phyloP scores from a whole-genome alignment of 1,139 yeast genomes.

The Magnusiomyces paraingens region DNA sequence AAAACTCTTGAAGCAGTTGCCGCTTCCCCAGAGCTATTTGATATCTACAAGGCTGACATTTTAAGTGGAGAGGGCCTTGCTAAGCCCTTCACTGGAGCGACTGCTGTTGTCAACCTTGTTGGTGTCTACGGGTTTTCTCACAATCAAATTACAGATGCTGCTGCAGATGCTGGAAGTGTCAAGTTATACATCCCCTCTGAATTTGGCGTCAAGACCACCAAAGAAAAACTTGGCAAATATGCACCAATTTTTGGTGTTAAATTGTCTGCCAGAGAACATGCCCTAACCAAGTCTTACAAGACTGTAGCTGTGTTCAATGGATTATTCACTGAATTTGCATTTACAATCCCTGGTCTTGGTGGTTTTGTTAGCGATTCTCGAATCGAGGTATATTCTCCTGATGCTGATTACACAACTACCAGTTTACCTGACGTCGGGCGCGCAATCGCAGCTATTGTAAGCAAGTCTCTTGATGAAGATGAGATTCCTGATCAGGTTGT shows the following conservation, averaged over 20 bases:
- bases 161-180: conserved; percentile 36
- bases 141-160: conserved; percentile 32
- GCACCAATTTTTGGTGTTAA: conserved; percentile 39
- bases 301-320: conserved; percentile 44
- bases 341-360: conserved; percentile 25
- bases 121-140: conserved; percentile 30
- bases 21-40: conserved; percentile 28
- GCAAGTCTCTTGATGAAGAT: conserved; percentile 34
- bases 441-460: conserved; percentile 39
- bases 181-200: conserved; percentile 57
- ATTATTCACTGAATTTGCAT: conserved; percentile 37
- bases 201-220: conserved; percentile 45
- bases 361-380: conserved; percentile 29
- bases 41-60: conserved; percentile 22
- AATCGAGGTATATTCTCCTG: conserved; percentile 34
- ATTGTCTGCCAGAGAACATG: conserved; percentile 20
- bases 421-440: conserved; percentile 45
- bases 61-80: conserved; percentile 27
- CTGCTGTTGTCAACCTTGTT: conserved; percentile 46
- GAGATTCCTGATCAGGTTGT: conserved; percentile 44
- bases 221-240: conserved; percentile 23
- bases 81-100: conserved; percentile 42
- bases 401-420: conserved; percentile 34
- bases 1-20: conserved; percentile 33
- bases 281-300: conserved; percentile 27